A percentile compares a stretch with the other conserved stretches of the same genome.
phyloP scores from a whole-genome alignment of 1,139 yeast genomes.

The Scheffersomyces insectosa region DNA sequence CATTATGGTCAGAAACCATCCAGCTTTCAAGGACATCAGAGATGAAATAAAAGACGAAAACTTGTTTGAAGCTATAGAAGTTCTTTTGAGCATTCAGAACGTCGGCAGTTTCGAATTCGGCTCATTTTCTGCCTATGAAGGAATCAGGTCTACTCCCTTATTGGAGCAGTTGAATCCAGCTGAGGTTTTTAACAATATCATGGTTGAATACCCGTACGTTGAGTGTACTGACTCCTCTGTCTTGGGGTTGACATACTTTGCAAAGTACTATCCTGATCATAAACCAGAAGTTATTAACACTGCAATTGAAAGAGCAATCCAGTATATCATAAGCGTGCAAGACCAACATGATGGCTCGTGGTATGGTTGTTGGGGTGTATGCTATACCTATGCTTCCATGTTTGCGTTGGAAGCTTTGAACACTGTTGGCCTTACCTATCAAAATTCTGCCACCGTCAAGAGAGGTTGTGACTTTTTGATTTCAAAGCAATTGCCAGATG shows the following conservation, averaged over 20 bases:
- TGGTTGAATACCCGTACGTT: conserved; percentile 98
- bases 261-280: conserved; percentile 61
- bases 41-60: conserved; percentile 53
- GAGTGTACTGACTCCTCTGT: conserved; percentile 97
- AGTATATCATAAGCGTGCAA: conserved; percentile 70
- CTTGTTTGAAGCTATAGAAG: conserved; percentile 71
- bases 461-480: conserved; percentile 86
- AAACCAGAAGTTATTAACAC: conserved; percentile 61
- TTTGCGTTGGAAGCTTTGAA: conserved; percentile 92
- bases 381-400: conserved; percentile 96
- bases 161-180: conserved; percentile 88
- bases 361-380: conserved; percentile 99
- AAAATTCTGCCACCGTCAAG: conserved; percentile 59
- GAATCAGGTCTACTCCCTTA: conserved; percentile 76
- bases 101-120: conserved; percentile 81
- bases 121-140: conserved; percentile 90
- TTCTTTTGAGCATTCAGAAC: conserved; percentile 55
- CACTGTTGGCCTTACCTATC: conserved; percentile 65
- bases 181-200: conserved; percentile 95
- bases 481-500: conserved; percentile 76
- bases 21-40: conserved; percentile 45
- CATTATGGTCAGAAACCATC: conserved; percentile 80
- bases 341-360: conserved; percentile 78
- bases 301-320: conserved; percentile 72
- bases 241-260: conserved; percentile 80